A percentile compares a stretch with the other conserved stretches of the same genome.
Evolutionary conservation across 768 basidiomycete genomes (phyloP).

Genomic region (Suillus cothurnatus): DNA sequence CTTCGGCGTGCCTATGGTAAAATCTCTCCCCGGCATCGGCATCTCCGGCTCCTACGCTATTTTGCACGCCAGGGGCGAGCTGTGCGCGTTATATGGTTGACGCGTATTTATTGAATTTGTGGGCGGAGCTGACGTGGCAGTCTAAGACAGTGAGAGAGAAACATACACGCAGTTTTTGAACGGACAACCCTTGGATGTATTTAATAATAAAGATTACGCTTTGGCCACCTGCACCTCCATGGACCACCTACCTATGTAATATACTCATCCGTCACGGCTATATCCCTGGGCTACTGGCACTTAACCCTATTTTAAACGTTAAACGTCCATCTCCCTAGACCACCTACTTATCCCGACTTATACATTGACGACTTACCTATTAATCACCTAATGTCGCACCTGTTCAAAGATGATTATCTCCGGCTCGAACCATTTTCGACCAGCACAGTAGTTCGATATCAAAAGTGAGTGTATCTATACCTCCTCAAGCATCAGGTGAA

Average conservation of each 20-base stretch:
- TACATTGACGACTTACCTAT: neutral
- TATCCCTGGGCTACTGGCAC: too few relatives aligned
- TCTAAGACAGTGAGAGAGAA: neutral
- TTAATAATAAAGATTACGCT: neutral
- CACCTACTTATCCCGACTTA: neutral
- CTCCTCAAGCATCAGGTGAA: neutral
- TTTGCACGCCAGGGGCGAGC: slow-evolving; percentile 50
- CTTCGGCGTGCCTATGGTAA: slow-evolving; percentile 90
- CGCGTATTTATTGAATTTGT: slow-evolving; percentile 74
- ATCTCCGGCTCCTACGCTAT: slow-evolving; percentile 88
- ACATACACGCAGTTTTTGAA: neutral
- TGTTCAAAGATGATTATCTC: too few relatives aligned
- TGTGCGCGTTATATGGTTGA: slow-evolving; percentile 74
- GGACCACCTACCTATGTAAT: too few relatives aligned
- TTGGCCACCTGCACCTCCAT: too few relatives aligned
- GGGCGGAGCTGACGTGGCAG: slow-evolving; percentile 67
- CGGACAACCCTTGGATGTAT: neutral
- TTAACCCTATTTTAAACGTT: too few relatives aligned
- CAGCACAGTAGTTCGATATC: too few relatives aligned
- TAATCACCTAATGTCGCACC: neutral
- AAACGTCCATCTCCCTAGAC: too few relatives aligned
- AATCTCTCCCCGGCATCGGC: slow-evolving; percentile 88
- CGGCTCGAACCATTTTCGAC: too few relatives aligned
- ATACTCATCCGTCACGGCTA: too few relatives aligned
- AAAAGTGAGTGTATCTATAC: neutral